A percentile compares a stretch with the other conserved stretches of the same genome.
These are phyloP conservation scores for Globisporangium viniferum DNA, from an alignment of 352 stramenopile species.

Conservation along the genomic window DNA sequence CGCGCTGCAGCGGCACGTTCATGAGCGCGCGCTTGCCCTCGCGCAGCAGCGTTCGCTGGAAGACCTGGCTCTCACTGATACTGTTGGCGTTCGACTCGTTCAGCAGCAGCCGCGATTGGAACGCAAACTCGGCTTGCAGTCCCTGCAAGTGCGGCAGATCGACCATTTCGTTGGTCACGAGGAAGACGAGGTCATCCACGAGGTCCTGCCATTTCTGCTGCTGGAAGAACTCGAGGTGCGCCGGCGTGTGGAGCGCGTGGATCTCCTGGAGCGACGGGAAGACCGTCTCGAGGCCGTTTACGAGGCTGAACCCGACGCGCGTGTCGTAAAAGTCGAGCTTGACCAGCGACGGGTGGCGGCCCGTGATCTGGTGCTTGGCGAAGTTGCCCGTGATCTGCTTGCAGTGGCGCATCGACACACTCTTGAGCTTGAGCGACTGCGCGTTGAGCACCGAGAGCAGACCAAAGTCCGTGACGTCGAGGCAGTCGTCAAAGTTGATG, in stretches of 20 bases:
- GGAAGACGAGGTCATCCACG: slow-evolving; percentile 46
- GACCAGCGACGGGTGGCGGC: slow-evolving; percentile 56
- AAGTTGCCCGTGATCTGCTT: slow-evolving; percentile 68
- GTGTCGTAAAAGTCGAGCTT: slow-evolving; percentile 71
- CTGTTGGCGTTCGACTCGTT: neutral
- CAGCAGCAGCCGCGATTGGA: slow-evolving; percentile 18
- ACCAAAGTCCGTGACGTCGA: slow-evolving; percentile 77
- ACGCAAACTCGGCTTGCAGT: slow-evolving; percentile 51
- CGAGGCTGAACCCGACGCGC: slow-evolving; percentile 37
- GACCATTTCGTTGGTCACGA: slow-evolving; percentile 58
- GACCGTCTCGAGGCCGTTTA: slow-evolving; percentile 41
- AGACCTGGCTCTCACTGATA: slow-evolving; percentile 18
- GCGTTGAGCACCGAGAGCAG: slow-evolving; percentile 80
- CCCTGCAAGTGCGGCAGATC: slow-evolving; percentile 54
- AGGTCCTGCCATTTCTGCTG: slow-evolving; percentile 36
- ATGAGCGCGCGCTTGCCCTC: slow-evolving; percentile 34
- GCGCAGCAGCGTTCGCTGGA: slow-evolving; percentile 46
- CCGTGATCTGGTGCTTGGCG: slow-evolving; percentile 34
- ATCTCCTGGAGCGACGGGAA: slow-evolving; percentile 68
- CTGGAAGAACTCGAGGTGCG: slow-evolving; percentile 61
- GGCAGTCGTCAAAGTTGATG: slow-evolving; percentile 65
- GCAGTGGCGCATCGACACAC: slow-evolving; percentile 73
- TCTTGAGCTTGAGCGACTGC: slow-evolving; percentile 61
- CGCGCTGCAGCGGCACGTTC: slow-evolving; percentile 51
- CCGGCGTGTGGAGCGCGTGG: slow-evolving; percentile 65